These are phyloP conservation scores for Boletus reticuloceps DNA, from an alignment of 768 basidiomycete species.

Conservation along the genomic window DNA sequence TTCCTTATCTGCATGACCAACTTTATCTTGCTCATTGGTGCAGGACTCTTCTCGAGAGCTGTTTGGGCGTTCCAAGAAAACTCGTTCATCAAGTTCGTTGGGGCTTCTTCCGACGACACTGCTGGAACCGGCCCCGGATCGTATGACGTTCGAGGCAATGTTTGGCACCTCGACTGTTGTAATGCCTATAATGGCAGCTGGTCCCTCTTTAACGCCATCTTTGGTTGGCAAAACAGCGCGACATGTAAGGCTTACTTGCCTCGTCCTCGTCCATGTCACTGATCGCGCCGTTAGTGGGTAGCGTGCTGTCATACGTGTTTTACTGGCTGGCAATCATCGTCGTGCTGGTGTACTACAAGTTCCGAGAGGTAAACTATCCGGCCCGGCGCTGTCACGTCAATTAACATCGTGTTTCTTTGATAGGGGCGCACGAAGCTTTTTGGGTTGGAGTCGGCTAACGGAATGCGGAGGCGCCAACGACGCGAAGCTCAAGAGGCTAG, in stretches of 20 bases:
- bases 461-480: slow-evolving; percentile 30
- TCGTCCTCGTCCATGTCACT: neutral
- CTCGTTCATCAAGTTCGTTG: slow-evolving; percentile 65
- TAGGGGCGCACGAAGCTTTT: slow-evolving; percentile 64
- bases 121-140: slow-evolving; percentile 79
- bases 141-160: slow-evolving; percentile 75
- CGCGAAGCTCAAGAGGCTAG: slow-evolving; percentile 16
- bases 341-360: slow-evolving; percentile 67
- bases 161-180: slow-evolving; percentile 89
- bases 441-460: slow-evolving; percentile 55
- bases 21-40: slow-evolving; percentile 88
- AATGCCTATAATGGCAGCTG: slow-evolving; percentile 61
- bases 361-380: slow-evolving; percentile 39
- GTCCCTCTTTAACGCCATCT: slow-evolving; percentile 80
- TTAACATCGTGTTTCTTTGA: neutral
- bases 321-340: slow-evolving; percentile 87
- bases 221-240: slow-evolving; percentile 88
- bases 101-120: slow-evolving; percentile 67
- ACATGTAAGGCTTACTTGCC: slow-evolving; percentile 42
- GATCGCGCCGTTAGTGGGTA: slow-evolving; percentile 48
- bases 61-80: slow-evolving; percentile 72
- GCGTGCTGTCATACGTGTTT: slow-evolving; percentile 81
- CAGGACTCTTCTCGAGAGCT: slow-evolving; percentile 85
- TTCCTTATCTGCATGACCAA: slow-evolving; percentile 94
- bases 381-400: neutral